A percentile compares a stretch with the other conserved stretches of the same genome.
Conservation (phyloP, 768 basidiomycete species). For the Tylopilus sp. region DNA sequence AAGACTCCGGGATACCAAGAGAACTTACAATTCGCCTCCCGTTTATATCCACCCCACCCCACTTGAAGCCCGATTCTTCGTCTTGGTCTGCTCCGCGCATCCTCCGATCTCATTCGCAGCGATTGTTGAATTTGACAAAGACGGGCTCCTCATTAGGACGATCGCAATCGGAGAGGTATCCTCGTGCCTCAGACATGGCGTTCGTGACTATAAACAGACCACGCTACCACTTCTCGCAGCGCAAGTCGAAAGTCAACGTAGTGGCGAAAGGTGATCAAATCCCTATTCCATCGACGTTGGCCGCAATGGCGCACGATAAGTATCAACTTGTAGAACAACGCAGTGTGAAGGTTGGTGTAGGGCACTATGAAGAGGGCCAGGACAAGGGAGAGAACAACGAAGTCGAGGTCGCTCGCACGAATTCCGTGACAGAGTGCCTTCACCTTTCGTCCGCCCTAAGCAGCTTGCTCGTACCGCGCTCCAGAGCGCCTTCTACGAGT, state of each 20-base stretch:
- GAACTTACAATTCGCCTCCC: slow-evolving; percentile 23
- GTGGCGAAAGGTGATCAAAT: slow-evolving; percentile 1
- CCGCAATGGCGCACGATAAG: neutral
- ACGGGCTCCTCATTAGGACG: slow-evolving; percentile 11
- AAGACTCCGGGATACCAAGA: slow-evolving; percentile 3
- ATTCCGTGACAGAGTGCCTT: neutral
- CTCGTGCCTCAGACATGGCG: slow-evolving; percentile 16
- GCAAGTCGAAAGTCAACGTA: slow-evolving; percentile 11
- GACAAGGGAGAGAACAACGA: slow-evolving; percentile 5
- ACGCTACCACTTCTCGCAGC: slow-evolving; percentile 15
- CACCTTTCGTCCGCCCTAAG: slow-evolving; percentile 9
- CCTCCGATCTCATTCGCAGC: slow-evolving; percentile 28
- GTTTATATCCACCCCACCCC: slow-evolving; percentile 20
- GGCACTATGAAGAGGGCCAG: neutral
- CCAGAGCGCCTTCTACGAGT: slow-evolving; percentile 23
- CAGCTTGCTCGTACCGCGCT: slow-evolving; percentile 11
- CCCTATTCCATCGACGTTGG: neutral
- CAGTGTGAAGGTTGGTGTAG: neutral
- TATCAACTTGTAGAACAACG: neutral
- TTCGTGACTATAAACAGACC: slow-evolving; percentile 24
- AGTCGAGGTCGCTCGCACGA: neutral
- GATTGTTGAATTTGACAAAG: slow-evolving; percentile 1
- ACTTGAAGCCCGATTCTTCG: neutral
- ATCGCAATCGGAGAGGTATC: slow-evolving; percentile 25
- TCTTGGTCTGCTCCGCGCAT: slow-evolving; percentile 17